Evolutionary conservation across 202 grass and related monocot genomes (phyloP).

Genomic region (Setaria italica): DNA sequence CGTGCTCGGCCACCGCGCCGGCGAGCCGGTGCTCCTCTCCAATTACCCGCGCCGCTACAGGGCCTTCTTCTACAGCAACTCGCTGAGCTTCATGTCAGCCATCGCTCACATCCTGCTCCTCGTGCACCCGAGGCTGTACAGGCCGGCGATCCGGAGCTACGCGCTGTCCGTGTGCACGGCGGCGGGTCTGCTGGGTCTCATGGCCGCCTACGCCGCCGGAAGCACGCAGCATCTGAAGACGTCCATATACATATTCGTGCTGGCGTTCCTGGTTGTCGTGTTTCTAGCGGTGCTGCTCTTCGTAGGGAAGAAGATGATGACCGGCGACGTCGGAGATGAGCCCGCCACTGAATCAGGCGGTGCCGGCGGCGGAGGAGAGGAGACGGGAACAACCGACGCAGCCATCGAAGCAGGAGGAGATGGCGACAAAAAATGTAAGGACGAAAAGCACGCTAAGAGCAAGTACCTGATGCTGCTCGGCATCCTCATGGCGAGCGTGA

Average conservation of each 20-base stretch:
- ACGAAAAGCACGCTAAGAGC: too few species aligned
- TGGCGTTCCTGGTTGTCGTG: conserved; percentile 5
- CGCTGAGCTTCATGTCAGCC: conserved; percentile 44
- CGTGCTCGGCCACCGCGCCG: not conserved
- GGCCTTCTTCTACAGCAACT: conserved; percentile 47
- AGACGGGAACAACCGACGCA: too few species aligned
- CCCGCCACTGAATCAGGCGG: too few species aligned
- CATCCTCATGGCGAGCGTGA: too few species aligned
- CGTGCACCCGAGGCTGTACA: conserved; percentile 29
- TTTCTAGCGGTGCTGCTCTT: too few species aligned
- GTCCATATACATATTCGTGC: not conserved
- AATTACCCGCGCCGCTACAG: not conserved
- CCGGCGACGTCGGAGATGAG: too few species aligned
- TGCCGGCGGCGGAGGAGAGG: too few species aligned
- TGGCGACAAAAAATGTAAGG: too few species aligned
- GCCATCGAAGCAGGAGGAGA: not conserved
- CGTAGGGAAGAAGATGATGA: too few species aligned
- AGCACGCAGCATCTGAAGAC: conserved; percentile 1
- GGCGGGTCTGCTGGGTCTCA: conserved; percentile 18
- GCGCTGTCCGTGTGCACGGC: conserved; percentile 31
- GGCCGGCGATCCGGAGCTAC: not conserved
- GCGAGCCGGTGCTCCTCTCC: conserved; percentile 7
- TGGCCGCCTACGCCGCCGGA: conserved; percentile 11
- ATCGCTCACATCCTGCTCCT: conserved; percentile 50
- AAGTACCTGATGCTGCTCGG: too few species aligned